Evolutionary conservation across 2,329 filamentous ascomycete genomes (phyloP), one percentile per base, ranked within the genome.

Genomic region (Colletotrichum somersetense): DNA sequence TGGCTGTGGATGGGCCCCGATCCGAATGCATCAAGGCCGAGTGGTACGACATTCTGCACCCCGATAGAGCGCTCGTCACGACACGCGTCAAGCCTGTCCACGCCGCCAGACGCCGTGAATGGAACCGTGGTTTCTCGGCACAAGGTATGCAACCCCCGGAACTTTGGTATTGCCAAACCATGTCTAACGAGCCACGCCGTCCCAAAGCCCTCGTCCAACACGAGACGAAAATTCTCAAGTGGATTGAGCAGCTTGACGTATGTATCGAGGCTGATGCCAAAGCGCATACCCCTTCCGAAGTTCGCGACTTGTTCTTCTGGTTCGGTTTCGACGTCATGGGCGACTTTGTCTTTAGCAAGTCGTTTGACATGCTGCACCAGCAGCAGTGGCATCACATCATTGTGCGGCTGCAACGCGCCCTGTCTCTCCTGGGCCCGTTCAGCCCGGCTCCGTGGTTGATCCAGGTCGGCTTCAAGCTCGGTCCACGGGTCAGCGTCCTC

Each of bases 251-350:
- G 62, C 73, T 77, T 38, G 73, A 76, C 23, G 35, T 68, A 26
- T 62, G 58, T 38, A 74, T 78, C 55, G 69, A 75, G 53, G 66
- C 58, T 33, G 67, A 76, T 62, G 68, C 67, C 56, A 70, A 73
- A 59, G 52, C 50, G 8, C 57, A 67, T 33, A 50, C 66, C 26
- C 26, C 71, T 14, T 74, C 73, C 0, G 72, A 76, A 42, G 62
- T 77, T 26, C 72, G 75, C 16, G 68, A 76, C 42, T 66, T 75
- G 1, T 73, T 79, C 30, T 77, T 76, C 64, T 80, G 78, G 78
- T 78, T 81, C 23, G 74, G 73, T 2, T 79, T 79, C 11, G 78
- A 82, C 44, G 75, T 81, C 48, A 83, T 84, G 77, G 80, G 81
- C 3, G 79, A 82, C 38, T 74, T 83, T 18, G 75, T 78, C 5